These are phyloP conservation scores for Aspergillus incahuasiensis DNA, from an alignment of 495 filamentous ascomycete genomes.

Conservation along the genomic window DNA sequence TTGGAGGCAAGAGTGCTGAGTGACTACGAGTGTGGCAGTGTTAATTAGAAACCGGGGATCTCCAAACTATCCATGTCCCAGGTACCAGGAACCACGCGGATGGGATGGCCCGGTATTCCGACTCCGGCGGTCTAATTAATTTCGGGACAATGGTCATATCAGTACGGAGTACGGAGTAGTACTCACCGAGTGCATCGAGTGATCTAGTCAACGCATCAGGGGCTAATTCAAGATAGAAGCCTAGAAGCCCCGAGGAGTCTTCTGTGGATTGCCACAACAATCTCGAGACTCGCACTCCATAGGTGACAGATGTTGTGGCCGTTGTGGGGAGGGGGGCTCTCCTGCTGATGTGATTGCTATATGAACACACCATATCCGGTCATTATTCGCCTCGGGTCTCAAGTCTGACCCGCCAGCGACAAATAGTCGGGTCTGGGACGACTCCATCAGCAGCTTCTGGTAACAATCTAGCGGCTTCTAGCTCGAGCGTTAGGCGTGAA, in stretches of 20 bases:
- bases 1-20: background rate
- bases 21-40: background rate
- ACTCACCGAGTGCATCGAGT: background rate
- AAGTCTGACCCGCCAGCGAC: background rate
- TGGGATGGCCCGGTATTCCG: constrained; percentile 1
- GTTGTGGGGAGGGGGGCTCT: background rate
- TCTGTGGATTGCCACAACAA: background rate
- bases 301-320: background rate
- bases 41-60: background rate
- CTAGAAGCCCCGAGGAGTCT: background rate
- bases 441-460: constrained; percentile 24
- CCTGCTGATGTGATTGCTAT: background rate
- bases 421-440: constrained; percentile 11
- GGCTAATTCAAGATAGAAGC: background rate
- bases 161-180: no score
- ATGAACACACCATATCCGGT: background rate
- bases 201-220: background rate
- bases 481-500: constrained; percentile 20
- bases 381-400: background rate
- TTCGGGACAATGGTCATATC: no score
- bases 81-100: constrained; percentile 10
- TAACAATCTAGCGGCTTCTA: constrained; percentile 27
- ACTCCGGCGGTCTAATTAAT: background rate
- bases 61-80: background rate
- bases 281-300: background rate